Evolutionary conservation across 176 grass and related monocot genomes (phyloP).

Genomic region (Aegilops umbellulata): DNA sequence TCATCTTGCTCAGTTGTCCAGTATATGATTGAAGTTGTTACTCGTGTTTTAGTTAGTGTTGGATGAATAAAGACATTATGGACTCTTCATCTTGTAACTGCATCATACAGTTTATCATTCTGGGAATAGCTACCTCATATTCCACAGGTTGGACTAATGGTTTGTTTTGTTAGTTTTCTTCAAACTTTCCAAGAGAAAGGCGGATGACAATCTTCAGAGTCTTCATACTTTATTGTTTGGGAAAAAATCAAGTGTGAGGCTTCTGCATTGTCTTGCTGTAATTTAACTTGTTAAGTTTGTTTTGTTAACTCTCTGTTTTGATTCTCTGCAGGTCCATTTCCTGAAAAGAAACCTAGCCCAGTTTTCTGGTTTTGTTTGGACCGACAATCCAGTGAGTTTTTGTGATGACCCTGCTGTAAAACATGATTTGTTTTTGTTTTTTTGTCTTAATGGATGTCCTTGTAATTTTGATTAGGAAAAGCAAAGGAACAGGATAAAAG

Average conservation of each 20-base stretch:
- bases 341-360: conserved; percentile 91
- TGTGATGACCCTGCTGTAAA: background rate
- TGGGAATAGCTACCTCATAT: background rate
- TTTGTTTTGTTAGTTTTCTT: conserved; percentile 69
- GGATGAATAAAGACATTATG: background rate
- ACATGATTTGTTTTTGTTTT: background rate
- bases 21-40: background rate
- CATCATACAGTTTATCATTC: background rate
- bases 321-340: conserved; percentile 57
- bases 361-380: conserved; percentile 98
- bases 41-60: background rate
- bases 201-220: conserved; percentile 70
- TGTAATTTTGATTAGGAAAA: conserved; percentile 66
- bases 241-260: conserved; percentile 74
- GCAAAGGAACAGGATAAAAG: conserved; percentile 60
- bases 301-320: conserved; percentile 19
- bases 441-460: background rate
- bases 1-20: background rate
- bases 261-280: background rate
- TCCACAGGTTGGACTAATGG: background rate
- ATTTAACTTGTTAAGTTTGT: background rate
- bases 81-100: background rate
- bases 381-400: conserved; percentile 62
- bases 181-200: conserved; percentile 89
- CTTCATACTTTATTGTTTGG: conserved; percentile 85